Base-by-base conservation (phyloP, 169 alveolate species). In the Theileria equi region DNA sequence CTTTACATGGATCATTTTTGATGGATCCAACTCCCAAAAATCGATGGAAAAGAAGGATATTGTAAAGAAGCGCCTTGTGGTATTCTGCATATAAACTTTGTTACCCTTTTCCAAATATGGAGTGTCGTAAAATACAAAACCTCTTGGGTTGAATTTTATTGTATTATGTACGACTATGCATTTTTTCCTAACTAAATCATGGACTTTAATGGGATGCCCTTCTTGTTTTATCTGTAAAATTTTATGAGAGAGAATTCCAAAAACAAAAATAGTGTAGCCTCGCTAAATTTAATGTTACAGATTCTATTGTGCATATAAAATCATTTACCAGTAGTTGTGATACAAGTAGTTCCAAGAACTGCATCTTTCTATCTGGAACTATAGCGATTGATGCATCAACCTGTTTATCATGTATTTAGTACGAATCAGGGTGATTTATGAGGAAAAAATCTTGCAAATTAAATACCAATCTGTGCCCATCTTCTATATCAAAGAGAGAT, bases 101-200 rank as follows among this genome's bases (percentile, higher is more conserved):
- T 64, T 25, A 45, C 28, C 62, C 62, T 52, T 2, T 8, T 47
- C 32, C 34, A 1, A 21, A 21, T 36, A 26, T 7, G 17, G 1
- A 28, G 80, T 89, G 61, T 84, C 91, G 52, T 77, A 84, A 60
- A 84, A 84, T 5, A 84, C 89, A 55, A 84, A 84, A 19, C 89
- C 91, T 6, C 55, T 63, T 5, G 91, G 91, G 32, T 70, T 84
- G 34, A 84, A 84, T 38, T 83, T 31, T 43, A 54, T 44, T 7
- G 91, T 84, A 28, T 84, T 68, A 32, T 63, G 38, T 19, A 74
- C 89, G 19, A 71, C 66, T 43, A 74, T 77, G 13, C 84, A 61
- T 10, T 81, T 79, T 32, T 74, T 80, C 23, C 87, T 62, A 40
- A 84, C 31, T 32, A 84, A 50, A 47, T 84, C 91, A 28, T 72